Percentiles rank a stretch among this genome's conserved stretches.
phyloP scores from a whole-genome alignment of 441 rosid species.

The Syzygium syzygioides region DNA sequence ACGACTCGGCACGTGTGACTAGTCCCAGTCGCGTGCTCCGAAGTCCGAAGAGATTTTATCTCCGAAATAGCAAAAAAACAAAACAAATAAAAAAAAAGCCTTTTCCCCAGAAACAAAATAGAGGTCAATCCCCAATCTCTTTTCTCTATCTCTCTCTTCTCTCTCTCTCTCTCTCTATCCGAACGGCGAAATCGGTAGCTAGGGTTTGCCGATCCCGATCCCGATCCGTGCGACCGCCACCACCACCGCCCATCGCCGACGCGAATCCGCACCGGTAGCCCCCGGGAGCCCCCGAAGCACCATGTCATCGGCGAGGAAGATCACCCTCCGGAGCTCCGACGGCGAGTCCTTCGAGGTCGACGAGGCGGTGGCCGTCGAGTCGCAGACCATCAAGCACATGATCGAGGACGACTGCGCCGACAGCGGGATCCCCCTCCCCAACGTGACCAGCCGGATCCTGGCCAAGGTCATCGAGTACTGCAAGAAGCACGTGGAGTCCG shows the following conservation, averaged over 20 bases:
- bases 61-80: not conserved
- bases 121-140: not conserved
- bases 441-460: not conserved
- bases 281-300: not conserved
- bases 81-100: not conserved
- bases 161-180: not conserved
- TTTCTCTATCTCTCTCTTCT: not conserved
- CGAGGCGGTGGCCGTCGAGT: slow-evolving; percentile 52
- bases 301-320: slow-evolving; percentile 30
- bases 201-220: not conserved
- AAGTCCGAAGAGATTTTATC: not conserved
- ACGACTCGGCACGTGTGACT: not conserved
- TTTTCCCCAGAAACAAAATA: not conserved
- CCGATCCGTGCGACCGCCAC: not conserved
- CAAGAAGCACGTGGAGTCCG: slow-evolving; percentile 18
- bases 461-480: slow-evolving; percentile 1
- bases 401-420: slow-evolving; percentile 25
- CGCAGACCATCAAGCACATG: slow-evolving; percentile 59
- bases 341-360: slow-evolving; percentile 60
- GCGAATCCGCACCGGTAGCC: not conserved
- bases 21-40: not conserved
- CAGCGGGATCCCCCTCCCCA: not conserved
- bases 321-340: slow-evolving; percentile 55
- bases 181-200: not conserved
- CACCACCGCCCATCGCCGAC: not conserved